Evolutionary conservation across 352 stramenopile genomes (phyloP), one percentile per base, ranked within the genome.

Genomic region (Phytopythium boreale): DNA sequence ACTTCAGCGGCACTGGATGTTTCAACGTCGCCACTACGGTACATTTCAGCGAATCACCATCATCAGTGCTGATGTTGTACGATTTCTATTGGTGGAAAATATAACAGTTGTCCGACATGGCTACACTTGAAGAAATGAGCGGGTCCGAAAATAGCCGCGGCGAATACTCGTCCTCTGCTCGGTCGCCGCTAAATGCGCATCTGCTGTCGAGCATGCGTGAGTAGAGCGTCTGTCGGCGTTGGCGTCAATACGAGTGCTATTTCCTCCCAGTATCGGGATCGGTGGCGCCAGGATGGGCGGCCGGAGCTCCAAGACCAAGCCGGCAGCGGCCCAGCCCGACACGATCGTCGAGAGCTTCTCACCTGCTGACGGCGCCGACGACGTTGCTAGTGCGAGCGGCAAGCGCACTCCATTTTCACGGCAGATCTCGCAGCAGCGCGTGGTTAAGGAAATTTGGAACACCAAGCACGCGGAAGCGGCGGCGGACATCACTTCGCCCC

Each of bases 291-390:
- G 50, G 27, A 89, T 90, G 82, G 80, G 82, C 49, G 74, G 63
- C 14, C 75, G 61, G 64, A 77, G 66, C 73, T 91, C 78, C 70
- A 91, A 90, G 73, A 79, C 72, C 47, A 71, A 69, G 62, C 76
- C 72, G 37, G 52, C 51, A 50, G 29, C 41, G 59, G 20, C 22
- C 44, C 49, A 65, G 37, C 31, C 53, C 8, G 64, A 72, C 56
- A 79, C 72, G 2, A 34, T 69, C 47, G 66, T 84, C 41, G 66
- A 79, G 36, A 66, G 41, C 15, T 76, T 67, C 46, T 34, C 36
- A 9, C 29, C n/a, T 2, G n/a, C 11, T 11, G 49, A 74, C 26
- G 26, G 44, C 27, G 41, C 22, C 11, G 56, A 50, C 22, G 68
- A 62, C 19, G 37, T 17, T n/a, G 44, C 20, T 15, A 62, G 11